Percentiles rank a stretch among this genome's conserved stretches.
Evolutionary conservation across 495 filamentous ascomycete genomes (phyloP).

Genomic region (Aspergillus incahuasiensis): DNA sequence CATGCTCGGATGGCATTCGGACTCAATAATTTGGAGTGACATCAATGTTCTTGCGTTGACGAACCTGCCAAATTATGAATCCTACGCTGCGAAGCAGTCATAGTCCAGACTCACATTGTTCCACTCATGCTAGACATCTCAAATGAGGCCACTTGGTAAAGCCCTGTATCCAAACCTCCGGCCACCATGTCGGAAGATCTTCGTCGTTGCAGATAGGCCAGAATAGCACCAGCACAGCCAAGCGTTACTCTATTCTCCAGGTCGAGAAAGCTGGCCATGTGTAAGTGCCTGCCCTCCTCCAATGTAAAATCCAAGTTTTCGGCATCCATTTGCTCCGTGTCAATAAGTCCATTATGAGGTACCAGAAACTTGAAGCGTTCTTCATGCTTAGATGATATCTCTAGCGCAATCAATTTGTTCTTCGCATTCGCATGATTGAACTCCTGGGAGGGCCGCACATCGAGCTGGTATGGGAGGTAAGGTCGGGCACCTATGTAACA

Average conservation of each 20-base stretch:
- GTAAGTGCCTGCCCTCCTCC: conserved; percentile 63
- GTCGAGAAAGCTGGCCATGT: conserved; percentile 69
- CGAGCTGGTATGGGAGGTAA: conserved; percentile 63
- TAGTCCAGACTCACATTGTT: conserved; percentile 55
- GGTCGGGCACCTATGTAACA: conserved; percentile 30
- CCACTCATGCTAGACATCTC: conserved; percentile 75
- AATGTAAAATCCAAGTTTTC: conserved; percentile 47
- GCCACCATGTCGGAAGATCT: conserved; percentile 56
- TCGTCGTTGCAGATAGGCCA: conserved; percentile 72
- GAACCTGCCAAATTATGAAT: conserved; percentile 48
- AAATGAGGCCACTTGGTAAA: conserved; percentile 59
- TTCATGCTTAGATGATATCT: conserved; percentile 34
- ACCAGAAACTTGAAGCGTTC: conserved; percentile 45
- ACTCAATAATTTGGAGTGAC: conserved; percentile 81
- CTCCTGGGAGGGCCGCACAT: conserved; percentile 68
- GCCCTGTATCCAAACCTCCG: conserved; percentile 42
- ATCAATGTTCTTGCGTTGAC: conserved; percentile 74
- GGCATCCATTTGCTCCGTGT: conserved; percentile 38
- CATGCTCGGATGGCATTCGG: conserved; percentile 78
- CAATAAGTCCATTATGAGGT: conserved; percentile 50
- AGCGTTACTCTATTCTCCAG: conserved; percentile 69
- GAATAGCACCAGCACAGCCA: conserved; percentile 81
- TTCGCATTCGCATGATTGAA: conserved; percentile 70
- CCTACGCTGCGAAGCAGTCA: neutral
- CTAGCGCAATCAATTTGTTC: conserved; percentile 58